A percentile compares a stretch with the other conserved stretches of the same genome.
phyloP scores from a whole-genome alignment of 1,284 basidiomycete species.

The Amylostereum areolatum region DNA sequence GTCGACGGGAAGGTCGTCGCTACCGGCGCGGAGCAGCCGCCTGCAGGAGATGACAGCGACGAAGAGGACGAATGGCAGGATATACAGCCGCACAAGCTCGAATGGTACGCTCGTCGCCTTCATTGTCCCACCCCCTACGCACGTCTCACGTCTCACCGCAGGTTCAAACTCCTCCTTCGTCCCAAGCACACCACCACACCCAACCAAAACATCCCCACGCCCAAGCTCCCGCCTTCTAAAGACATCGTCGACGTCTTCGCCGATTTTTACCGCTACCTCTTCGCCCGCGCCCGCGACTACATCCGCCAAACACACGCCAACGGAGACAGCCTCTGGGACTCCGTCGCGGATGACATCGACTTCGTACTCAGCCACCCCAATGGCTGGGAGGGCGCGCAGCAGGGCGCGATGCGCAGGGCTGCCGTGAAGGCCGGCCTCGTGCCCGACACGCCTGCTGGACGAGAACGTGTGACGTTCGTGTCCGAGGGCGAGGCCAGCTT shows the following conservation, averaged over 20 bases:
- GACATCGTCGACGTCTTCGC: slow-evolving; percentile 41
- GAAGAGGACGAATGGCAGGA: slow-evolving; percentile 22
- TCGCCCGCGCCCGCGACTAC: slow-evolving; percentile 27
- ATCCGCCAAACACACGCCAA: slow-evolving; percentile 4
- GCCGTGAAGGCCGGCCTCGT: slow-evolving; percentile 24
- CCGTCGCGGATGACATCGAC: slow-evolving; percentile 15
- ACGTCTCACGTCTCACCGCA: slow-evolving; percentile 14
- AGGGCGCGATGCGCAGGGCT: slow-evolving; percentile 26
- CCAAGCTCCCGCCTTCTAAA: slow-evolving; percentile 38
- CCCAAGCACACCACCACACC: slow-evolving; percentile 25
- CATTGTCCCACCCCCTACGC: neutral
- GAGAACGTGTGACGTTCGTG: slow-evolving; percentile 29
- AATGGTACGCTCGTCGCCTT: slow-evolving; percentile 34
- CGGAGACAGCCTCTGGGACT: slow-evolving; percentile 2
- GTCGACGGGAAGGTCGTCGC: slow-evolving; percentile 21
- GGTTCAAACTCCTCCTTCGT: slow-evolving; percentile 56
- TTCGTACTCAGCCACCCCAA: slow-evolving; percentile 31
- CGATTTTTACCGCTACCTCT: slow-evolving; percentile 49
- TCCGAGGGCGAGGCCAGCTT: slow-evolving; percentile 42
- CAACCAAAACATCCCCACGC: slow-evolving; percentile 16
- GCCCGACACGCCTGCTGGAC: slow-evolving; percentile 17
- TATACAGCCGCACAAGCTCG: slow-evolving; percentile 32
- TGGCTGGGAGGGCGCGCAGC: slow-evolving; percentile 31
- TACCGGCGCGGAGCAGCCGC: slow-evolving; percentile 26
- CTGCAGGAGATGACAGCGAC: slow-evolving; percentile 15